These are phyloP conservation scores for Kurtzmaniella natalensis DNA, from an alignment of 1,139 yeast genomes.

Conservation along the genomic window DNA sequence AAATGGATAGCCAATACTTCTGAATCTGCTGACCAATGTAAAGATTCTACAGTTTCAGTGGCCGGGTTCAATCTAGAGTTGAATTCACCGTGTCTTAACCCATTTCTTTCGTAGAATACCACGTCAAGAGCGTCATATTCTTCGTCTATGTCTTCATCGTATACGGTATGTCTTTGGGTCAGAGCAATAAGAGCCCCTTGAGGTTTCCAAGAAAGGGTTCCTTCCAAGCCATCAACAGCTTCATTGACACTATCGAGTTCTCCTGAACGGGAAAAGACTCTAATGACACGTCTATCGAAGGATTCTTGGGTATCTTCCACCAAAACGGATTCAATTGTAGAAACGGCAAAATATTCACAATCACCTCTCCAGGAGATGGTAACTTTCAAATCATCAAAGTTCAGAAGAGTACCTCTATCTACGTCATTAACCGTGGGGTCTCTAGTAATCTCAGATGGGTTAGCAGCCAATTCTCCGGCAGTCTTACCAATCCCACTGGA, in stretches of 20 bases:
- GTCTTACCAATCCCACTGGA: conserved; percentile 59
- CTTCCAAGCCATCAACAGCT: conserved; percentile 81
- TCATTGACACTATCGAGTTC: conserved; percentile 80
- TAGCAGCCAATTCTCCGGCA: conserved; percentile 38
- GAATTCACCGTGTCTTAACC: conserved; percentile 87
- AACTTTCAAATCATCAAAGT: conserved; percentile 42
- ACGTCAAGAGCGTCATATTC: conserved; percentile 37
- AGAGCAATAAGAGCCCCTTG: conserved; percentile 86
- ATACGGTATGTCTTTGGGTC: conserved; percentile 50
- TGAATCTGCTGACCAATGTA: conserved; percentile 82
- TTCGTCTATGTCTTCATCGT: conserved; percentile 45
- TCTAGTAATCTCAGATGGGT: conserved; percentile 39
- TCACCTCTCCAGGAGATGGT: conserved; percentile 93
- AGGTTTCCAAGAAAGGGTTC: conserved; percentile 79
- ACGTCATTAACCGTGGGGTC: conserved; percentile 89
- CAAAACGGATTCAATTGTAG: conserved; percentile 52
- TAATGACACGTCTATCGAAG: conserved; percentile 65
- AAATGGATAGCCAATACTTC: conserved; percentile 72
- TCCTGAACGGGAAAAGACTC: conserved; percentile 82
- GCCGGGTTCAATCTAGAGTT: conserved; percentile 55
- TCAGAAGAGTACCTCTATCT: conserved; percentile 63
- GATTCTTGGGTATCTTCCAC: conserved; percentile 38
- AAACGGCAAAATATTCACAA: conserved; percentile 74
- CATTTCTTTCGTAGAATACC: conserved; percentile 89
- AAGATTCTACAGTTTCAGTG: conserved; percentile 41